Evolutionary conservation across 1,284 basidiomycete species (phyloP), one percentile per base, ranked within the genome.

Genomic region (Malassezia brasiliensis): DNA sequence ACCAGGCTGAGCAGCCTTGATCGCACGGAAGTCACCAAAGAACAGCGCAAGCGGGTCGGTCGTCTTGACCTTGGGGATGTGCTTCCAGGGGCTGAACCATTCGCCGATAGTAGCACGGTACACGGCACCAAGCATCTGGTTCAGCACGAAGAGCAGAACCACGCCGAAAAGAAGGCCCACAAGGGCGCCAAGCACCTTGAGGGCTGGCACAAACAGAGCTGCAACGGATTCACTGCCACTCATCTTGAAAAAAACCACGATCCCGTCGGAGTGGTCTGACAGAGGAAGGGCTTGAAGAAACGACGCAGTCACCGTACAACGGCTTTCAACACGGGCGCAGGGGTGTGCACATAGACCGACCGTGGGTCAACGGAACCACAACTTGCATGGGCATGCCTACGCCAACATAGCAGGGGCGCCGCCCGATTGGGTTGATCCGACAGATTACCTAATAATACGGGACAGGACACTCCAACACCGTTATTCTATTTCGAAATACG

Each of bases 1-100:
- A 14, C 42, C 53, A 17, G 57, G 57, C 35, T 40, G 36, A 1
- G 41, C 47, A 2, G 20, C 31, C 50, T 59, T 59, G 53, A 59
- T 59, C 3, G 44, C 53, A 32, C 57, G 52, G 32, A 59, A 59
- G 37, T 59, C 57, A 35, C 57, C 57, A 15, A 59, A 56, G 25
- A 59, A 28, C 1, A 59, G 12, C 15, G 47, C 5, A 19, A 54
- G 47, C 15, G 53, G 54, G 22, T 56, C 57, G 6, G 41, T 55
- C 14, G 41, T 37, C 40, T 51, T 51, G 15, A 56, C 57, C 48
- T 54, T 56, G 5, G 57, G 57, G 17, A 59, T 54, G 28, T 56
- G 53, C 47, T 51, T 55, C 53, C 54, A 59, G 15, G 25, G n/a
- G 22, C 28, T 46, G 53, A 56, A 56, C 49, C 42, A 47, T 35